phyloP scores from a whole-genome alignment of 1,139 yeast genomes.

The Pneumocystis sp. region DNA sequence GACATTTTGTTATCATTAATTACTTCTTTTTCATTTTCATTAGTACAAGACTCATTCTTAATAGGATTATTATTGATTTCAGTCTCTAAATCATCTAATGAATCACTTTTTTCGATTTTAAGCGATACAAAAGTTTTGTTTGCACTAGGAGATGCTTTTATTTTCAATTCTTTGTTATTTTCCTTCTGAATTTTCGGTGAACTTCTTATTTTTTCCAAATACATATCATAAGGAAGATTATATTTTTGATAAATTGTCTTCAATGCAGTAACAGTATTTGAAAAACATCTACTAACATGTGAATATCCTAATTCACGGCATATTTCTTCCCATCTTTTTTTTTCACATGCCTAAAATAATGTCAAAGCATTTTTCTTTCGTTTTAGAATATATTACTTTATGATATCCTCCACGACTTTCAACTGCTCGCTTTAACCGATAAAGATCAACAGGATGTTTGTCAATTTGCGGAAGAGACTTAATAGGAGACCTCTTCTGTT shows the following conservation, averaged over 20 bases:
- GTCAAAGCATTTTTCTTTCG: constrained; percentile 2
- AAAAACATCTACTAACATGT: constrained; percentile 52
- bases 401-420: constrained; percentile 27
- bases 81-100: not conserved
- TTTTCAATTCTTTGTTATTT: constrained; percentile 1
- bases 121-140: not conserved
- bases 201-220: constrained; percentile 15
- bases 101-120: not conserved
- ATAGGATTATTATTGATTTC: not conserved
- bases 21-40: not conserved
- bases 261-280: constrained; percentile 42
- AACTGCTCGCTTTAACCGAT: constrained; percentile 25
- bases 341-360: constrained; percentile 19
- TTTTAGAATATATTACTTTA: constrained; percentile 15
- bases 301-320: constrained; percentile 67
- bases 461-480: constrained; percentile 25
- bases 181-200: not conserved
- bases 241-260: constrained; percentile 35
- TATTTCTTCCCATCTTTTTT: constrained; percentile 30
- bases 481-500: constrained; percentile 18
- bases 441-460: constrained; percentile 27
- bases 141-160: not conserved
- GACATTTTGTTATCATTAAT: not conserved
- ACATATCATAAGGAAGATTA: constrained; percentile 25
- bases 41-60: not conserved